Evolutionary conservation across 257 asterid genomes (phyloP).

Genomic region (Lantana camara): DNA sequence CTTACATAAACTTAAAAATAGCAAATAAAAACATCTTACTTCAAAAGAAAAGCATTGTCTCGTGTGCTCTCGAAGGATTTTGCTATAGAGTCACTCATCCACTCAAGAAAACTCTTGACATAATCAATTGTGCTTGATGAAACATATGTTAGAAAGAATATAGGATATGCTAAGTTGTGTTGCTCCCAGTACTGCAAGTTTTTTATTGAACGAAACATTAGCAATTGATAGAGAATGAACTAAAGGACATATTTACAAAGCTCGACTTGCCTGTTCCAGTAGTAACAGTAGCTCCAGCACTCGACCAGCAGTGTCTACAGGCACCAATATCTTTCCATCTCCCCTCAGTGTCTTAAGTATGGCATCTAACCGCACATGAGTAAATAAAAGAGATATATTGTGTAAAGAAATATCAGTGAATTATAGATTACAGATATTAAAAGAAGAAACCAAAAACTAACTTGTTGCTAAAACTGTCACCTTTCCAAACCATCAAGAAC

Average conservation of each 20-base stretch:
- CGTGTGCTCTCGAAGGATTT: constrained; percentile 95
- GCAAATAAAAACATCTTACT: constrained; percentile 49
- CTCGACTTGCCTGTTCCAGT: constrained; percentile 75
- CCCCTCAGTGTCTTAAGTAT: constrained; percentile 67
- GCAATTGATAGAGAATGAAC: constrained; percentile 25
- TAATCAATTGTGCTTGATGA: constrained; percentile 93
- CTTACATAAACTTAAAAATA: constrained; percentile 23
- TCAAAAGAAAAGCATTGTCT: constrained; percentile 87
- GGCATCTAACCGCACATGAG: constrained; percentile 52
- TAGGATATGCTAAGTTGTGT: constrained; percentile 67
- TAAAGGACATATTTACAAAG: constrained; percentile 20
- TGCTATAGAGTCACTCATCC: constrained; percentile 97
- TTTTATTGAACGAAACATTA: constrained; percentile 27
- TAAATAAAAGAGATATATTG: constrained; percentile 4
- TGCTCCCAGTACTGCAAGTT: constrained; percentile 91
- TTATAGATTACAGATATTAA: background rate
- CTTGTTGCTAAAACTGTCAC: background rate
- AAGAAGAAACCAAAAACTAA: background rate
- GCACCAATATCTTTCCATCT: constrained; percentile 85
- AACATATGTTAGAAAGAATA: constrained; percentile 83
- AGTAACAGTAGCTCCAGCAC: constrained; percentile 87
- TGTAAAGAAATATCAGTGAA: constrained; percentile 1
- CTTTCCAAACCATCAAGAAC: constrained; percentile 9
- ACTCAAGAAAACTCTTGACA: constrained; percentile 95
- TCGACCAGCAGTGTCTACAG: constrained; percentile 98